Evolutionary conservation across 306 rosid genomes (phyloP).

Genomic region (peach (Prunus persica)): DNA sequence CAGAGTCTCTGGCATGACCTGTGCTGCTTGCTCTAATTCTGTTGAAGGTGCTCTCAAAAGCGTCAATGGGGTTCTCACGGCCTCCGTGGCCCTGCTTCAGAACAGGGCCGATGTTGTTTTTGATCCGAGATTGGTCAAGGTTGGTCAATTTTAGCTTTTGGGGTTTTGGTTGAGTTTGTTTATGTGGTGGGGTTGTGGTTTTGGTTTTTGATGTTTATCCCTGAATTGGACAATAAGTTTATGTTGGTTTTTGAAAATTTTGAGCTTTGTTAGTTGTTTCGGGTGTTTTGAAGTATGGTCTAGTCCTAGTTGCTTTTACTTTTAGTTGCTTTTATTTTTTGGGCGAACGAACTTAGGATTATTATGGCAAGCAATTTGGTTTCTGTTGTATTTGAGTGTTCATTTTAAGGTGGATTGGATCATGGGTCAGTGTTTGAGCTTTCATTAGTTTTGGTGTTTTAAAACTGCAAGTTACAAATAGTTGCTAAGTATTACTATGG

Average conservation of each 20-base stretch:
- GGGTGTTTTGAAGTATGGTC: constrained; percentile 3
- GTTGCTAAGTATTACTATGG: not conserved
- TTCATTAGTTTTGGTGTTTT: not conserved
- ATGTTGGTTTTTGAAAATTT: not conserved
- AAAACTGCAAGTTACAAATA: not conserved
- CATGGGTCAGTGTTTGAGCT: constrained; percentile 11
- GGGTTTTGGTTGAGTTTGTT: not conserved
- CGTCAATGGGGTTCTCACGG: constrained; percentile 62
- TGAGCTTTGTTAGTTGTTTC: constrained; percentile 9
- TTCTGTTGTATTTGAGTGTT: constrained; percentile 6
- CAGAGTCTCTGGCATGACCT: constrained; percentile 84
- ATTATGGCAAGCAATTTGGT: not conserved
- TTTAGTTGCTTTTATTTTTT: not conserved
- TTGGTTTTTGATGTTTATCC: not conserved
- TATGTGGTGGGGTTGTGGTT: not conserved
- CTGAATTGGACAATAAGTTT: not conserved
- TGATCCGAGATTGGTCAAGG: constrained; percentile 70
- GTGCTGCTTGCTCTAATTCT: constrained; percentile 94
- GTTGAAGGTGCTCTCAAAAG: constrained; percentile 69
- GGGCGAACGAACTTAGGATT: not conserved
- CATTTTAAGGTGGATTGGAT: not conserved
- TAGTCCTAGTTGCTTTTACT: not conserved
- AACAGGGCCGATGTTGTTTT: constrained; percentile 86
- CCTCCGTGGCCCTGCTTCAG: constrained; percentile 91
- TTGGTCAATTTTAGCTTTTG: constrained; percentile 25